Base-by-base conservation (phyloP, 2,329 filamentous ascomycete species). In the Monosporascus sp. region DNA sequence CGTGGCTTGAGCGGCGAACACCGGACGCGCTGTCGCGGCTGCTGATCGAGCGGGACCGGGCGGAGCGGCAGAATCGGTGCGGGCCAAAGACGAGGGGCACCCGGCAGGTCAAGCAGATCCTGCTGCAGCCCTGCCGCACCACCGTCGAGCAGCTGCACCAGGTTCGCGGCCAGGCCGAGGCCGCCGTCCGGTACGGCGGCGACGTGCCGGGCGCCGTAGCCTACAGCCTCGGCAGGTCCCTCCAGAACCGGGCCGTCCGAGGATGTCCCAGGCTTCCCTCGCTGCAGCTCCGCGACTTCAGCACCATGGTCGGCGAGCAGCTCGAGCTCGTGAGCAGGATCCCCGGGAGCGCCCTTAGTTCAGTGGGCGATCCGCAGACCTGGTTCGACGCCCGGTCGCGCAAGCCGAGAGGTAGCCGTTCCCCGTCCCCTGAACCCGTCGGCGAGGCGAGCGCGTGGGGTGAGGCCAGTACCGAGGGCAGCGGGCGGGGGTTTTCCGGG, bases 201-300 rank as follows among this genome's bases (percentile, higher is more conserved):
- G 14, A 15, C 24, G 28, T 47, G 5, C 28, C 58, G 0, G 62
- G 56, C 1, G 49, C 47, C 11, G 26, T 58, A 1, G 52, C 50
- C 1, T 63, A 63, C 37, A 63, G 63, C 46, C 62, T 65, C 15
- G 59, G 59, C 28, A 60, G 37, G 50, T 55, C 60, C 1, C 8
- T 59, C 3, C 20, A 14, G 22, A n/a, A 8, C 24, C 2, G 38
- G 17, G 38, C 38, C 17, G 44, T 50, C n/a, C 61, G 60, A 57
- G 64, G 63, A 26, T 37, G 51, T 37, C 28, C 51, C 7, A 47
- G 20, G 35, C 11, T 59, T 3, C 56, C 62, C 17, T 55, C 62
- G 5, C 51, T 60, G 2, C 61, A 62, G 22, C 49, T 60, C 11
- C 53, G 17, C 8, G 38, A 51, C 37, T 49, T 55, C 20, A 43